Base-by-base conservation (phyloP, 1,139 yeast species). In the Pichia sp. region DNA sequence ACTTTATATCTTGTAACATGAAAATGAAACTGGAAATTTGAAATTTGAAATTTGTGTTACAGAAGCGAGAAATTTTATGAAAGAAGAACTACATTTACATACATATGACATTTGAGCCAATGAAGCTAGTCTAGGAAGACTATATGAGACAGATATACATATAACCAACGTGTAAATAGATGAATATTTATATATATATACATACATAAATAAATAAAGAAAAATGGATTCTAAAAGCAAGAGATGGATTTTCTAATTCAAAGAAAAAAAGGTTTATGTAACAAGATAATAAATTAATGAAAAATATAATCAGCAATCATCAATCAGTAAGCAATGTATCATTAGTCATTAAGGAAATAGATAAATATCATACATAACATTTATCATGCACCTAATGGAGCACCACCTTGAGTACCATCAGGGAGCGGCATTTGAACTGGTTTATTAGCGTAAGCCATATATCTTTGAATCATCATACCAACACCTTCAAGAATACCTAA, bases 401-500 rank as follows among this genome's bases (percentile, higher is more conserved):
- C 51, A 70, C 73, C 60, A 30, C 57, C 58, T 51, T 55, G 62
- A 28, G 29, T 14, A 14, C 42, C 42, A 22, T 83, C 89, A 25
- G 89, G 90, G 60, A 82, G 74, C 44, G 83, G 84, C 53, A 88
- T 88, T 45, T 90, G 90, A 69, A 84, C 75, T 33, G 96, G 90
- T 61, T 90, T 89, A 67, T 87, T 90, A 56, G 81, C 81, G 75
- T 81, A 79, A 42, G 97, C 96, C 78, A 87, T 81, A 66, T 83
- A 80, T 74, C 98, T 82, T 71, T 86, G 95, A 79, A 93, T 81
- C 83, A 91, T 87, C 80, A 93, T 83, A 67, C 98, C 98, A 50
- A 90, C 98, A 77, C 99, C 99, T 74, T 93, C 99, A 63, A 93
- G 87, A 50, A 90, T 95, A 64, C 96, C 99, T 67, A 93, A 78